Conservation (phyloP, 1,284 basidiomycete species). For the Psilocybe mexicana region DNA sequence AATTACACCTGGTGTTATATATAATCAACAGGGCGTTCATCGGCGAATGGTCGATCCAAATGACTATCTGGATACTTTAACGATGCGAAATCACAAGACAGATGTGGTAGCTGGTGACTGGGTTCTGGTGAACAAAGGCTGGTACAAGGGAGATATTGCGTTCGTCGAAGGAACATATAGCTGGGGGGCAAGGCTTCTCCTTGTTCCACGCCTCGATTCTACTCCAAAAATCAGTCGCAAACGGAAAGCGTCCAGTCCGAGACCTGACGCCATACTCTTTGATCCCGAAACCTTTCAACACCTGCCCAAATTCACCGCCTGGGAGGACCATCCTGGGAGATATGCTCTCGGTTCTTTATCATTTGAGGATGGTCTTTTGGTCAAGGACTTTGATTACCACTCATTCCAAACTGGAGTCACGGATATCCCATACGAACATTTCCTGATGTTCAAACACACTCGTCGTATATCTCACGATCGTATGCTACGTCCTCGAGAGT, state of each 20-base stretch:
- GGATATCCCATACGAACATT: constrained; percentile 6
- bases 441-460: constrained; percentile 1
- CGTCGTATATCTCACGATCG: constrained; percentile 7
- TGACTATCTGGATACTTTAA: constrained; percentile 5
- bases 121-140: constrained; percentile 14
- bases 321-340: background rate
- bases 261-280: constrained; percentile 3
- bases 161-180: background rate
- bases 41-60: background rate
- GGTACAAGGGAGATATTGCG: constrained; percentile 20
- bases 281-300: background rate
- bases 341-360: background rate
- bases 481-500: constrained; percentile 11
- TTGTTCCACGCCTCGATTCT: constrained; percentile 13
- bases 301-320: background rate
- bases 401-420: background rate
- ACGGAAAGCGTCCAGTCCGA: background rate
- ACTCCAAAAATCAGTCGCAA: background rate
- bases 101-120: constrained; percentile 4
- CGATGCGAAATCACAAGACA: background rate
- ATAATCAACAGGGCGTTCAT: background rate
- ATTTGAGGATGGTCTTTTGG: constrained; percentile 11
- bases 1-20: constrained; percentile 14
- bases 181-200: constrained; percentile 16
- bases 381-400: constrained; percentile 8